phyloP scores from a whole-genome alignment of 306 rosid species.

The Parietaria judaica region DNA sequence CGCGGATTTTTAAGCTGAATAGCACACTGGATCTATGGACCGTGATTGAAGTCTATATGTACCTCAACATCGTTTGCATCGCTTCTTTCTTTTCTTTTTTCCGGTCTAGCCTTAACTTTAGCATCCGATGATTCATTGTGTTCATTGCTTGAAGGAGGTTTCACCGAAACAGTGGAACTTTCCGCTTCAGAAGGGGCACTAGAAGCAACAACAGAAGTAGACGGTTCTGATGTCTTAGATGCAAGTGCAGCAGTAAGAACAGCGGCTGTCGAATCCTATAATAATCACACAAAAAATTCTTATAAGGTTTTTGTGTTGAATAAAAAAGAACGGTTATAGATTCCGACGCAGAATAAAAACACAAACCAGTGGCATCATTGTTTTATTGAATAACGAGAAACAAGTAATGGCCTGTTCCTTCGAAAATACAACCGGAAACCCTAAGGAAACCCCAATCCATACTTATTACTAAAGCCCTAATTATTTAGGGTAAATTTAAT shows the following conservation, averaged over 20 bases:
- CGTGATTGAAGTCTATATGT: neutral
- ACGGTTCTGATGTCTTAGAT: constrained; percentile 35
- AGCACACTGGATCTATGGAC: neutral
- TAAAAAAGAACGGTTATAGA: neutral
- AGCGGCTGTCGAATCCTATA: constrained; percentile 48
- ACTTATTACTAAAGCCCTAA: neutral
- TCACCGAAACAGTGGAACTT: constrained; percentile 12
- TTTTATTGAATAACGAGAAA: no score
- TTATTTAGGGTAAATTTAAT: neutral
- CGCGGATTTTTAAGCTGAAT: neutral
- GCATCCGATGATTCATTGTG: constrained; percentile 18
- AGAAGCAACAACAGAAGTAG: constrained; percentile 23
- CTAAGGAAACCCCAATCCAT: no score
- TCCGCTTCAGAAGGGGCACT: constrained; percentile 20
- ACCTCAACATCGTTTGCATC: constrained; percentile 25
- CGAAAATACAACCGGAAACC: no score
- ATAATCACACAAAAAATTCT: constrained; percentile 5
- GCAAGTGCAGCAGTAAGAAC: constrained; percentile 49
- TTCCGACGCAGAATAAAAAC: no score
- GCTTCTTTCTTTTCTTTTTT: constrained; percentile 10
- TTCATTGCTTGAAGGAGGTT: constrained; percentile 11
- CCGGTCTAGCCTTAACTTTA: constrained; percentile 8
- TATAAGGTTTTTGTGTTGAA: neutral
- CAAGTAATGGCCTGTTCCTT: no score
- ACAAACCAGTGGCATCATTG: no score